Evolutionary conservation across 2,329 filamentous ascomycete genomes (phyloP).

Genomic region (Neonectria sp.): DNA sequence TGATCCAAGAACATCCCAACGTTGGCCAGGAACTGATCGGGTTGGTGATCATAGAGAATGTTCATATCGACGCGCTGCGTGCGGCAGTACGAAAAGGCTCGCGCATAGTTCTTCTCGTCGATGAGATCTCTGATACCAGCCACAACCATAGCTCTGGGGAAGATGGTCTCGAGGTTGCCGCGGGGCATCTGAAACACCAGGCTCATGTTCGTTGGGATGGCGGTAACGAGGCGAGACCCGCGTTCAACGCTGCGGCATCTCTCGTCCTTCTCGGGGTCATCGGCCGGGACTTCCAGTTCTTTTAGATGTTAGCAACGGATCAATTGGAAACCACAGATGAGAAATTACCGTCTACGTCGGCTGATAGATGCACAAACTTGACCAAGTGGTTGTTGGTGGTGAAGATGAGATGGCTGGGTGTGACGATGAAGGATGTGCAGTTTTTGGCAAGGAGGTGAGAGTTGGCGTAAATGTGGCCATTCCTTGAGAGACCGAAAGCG

Average conservation of each 20-base stretch:
- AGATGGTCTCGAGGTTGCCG: constrained; percentile 96
- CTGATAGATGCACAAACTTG: constrained; percentile 89
- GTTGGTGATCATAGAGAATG: constrained; percentile 94
- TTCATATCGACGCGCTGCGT: constrained; percentile 98
- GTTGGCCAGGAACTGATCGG: constrained; percentile 84
- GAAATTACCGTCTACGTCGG: constrained; percentile 72
- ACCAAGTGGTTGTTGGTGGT: constrained; percentile 94
- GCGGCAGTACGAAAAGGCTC: constrained; percentile 89
- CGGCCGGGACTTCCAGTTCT: constrained; percentile 87
- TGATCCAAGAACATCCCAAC: constrained; percentile 87
- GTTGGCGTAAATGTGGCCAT: constrained; percentile 85
- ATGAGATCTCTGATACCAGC: constrained; percentile 89
- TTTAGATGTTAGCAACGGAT: constrained; percentile 40
- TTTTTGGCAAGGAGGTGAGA: constrained; percentile 83
- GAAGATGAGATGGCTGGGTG: constrained; percentile 86
- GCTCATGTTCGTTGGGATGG: constrained; percentile 89
- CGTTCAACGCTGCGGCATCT: constrained; percentile 93
- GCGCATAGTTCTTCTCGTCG: constrained; percentile 83
- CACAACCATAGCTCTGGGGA: constrained; percentile 91
- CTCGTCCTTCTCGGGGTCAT: constrained; percentile 94
- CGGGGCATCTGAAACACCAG: constrained; percentile 95
- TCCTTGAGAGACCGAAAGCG: constrained; percentile 78
- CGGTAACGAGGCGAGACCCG: constrained; percentile 87
- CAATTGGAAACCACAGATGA: not conserved
- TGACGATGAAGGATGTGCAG: constrained; percentile 91